phyloP scores from a whole-genome alignment of 176 grass and related monocot species.

The Musa beccarii region DNA sequence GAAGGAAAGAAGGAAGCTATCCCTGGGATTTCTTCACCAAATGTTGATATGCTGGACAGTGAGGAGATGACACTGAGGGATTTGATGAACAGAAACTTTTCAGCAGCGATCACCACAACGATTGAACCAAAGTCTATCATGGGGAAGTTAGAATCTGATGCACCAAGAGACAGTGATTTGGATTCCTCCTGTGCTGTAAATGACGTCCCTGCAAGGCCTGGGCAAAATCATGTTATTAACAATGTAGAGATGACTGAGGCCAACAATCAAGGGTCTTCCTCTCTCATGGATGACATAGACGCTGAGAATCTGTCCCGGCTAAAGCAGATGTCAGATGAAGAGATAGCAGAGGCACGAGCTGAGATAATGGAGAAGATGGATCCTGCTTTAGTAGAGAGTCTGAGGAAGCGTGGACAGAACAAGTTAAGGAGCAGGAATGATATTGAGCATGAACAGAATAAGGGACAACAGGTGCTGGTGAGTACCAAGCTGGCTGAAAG shows the following conservation, averaged over 20 bases:
- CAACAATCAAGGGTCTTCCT: background rate
- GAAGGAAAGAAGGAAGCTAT: background rate
- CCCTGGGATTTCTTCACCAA: constrained; percentile 5
- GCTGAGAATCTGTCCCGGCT: constrained; percentile 60
- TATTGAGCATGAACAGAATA: constrained; percentile 17
- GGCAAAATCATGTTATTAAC: background rate
- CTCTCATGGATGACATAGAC: constrained; percentile 50
- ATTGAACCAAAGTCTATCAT: background rate
- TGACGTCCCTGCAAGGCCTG: background rate
- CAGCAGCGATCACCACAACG: background rate
- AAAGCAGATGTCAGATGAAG: constrained; percentile 65
- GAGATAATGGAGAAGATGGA: constrained; percentile 84
- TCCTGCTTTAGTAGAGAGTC: constrained; percentile 52
- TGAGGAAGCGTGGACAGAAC: constrained; percentile 38
- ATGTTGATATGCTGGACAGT: constrained; percentile 17
- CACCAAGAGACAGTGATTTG: background rate
- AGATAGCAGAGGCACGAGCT: constrained; percentile 66
- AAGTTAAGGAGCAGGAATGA: constrained; percentile 20
- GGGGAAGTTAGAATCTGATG: background rate
- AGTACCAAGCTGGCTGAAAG: constrained; percentile 3
- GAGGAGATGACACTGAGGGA: background rate
- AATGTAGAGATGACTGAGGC: background rate
- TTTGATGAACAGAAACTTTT: background rate
- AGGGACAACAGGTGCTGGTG: constrained; percentile 16
- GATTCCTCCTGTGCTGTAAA: background rate